Evolutionary conservation across 352 stramenopile genomes (phyloP).

Genomic region (Stephanocyclus meneghinianus): DNA sequence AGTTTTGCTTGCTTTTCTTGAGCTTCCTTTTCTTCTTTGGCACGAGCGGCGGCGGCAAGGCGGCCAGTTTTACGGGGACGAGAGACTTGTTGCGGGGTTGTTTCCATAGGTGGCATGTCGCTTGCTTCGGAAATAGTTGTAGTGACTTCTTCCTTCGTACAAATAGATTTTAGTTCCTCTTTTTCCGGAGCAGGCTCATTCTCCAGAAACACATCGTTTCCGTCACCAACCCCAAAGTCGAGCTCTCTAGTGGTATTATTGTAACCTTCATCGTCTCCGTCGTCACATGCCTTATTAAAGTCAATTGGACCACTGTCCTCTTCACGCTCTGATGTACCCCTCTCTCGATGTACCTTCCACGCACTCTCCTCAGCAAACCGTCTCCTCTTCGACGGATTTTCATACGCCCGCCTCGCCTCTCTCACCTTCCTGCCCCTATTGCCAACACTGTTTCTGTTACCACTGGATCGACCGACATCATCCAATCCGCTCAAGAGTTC

Average conservation of each 20-base stretch:
- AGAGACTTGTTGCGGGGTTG: background rate
- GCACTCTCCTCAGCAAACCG: background rate
- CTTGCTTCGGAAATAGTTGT: background rate
- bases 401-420: background rate
- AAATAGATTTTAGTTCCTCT: constrained; percentile 13
- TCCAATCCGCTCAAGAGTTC: constrained; percentile 60
- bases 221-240: constrained; percentile 7
- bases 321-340: background rate
- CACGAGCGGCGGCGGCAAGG: constrained; percentile 43
- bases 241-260: constrained; percentile 15
- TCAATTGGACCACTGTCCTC: constrained; percentile 15
- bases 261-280: constrained; percentile 15
- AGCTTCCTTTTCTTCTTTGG: constrained; percentile 51
- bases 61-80: constrained; percentile 26
- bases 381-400: constrained; percentile 3
- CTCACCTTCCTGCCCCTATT: constrained; percentile 12
- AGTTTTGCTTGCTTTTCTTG: constrained; percentile 17
- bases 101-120: background rate
- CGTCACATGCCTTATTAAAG: constrained; percentile 1
- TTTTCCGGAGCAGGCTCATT: constrained; percentile 17
- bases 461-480: constrained; percentile 14
- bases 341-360: background rate
- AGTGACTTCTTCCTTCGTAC: background rate
- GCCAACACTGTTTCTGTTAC: background rate
- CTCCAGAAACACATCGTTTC: constrained; percentile 25